Base-by-base conservation (phyloP, 2,329 filamentous ascomycete species). In the Trichoderma sp. region DNA sequence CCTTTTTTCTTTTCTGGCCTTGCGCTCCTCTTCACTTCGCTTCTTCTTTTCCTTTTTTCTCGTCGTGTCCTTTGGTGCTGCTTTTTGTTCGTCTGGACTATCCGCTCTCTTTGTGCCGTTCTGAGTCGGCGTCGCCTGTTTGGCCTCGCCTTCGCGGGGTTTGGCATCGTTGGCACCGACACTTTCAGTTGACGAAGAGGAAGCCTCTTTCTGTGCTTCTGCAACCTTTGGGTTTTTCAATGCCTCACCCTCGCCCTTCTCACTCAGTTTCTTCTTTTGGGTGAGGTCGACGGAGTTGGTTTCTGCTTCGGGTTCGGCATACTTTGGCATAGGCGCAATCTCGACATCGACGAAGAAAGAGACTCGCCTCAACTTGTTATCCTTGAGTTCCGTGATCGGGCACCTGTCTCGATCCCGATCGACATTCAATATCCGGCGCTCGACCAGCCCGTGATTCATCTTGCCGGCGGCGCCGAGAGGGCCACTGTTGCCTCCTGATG, bases 331-430 rank as follows among this genome's bases (percentile, higher is more conserved):
- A 0, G 95, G 94, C 3, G 96, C 96, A 81, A 99, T 97, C 83
- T 99, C 97, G 5, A 99, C 95, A 81, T 99, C 97, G 3, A 99
- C 97, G 79, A 94, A 98, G 81, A 99, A 99, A 0, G 96, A 94
- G 0, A 99, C 97, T 71, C 95, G 91, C 72, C 95, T 91, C 76
- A 99, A 84, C 82, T 97, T 98, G 66, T 91, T 90, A 80, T 93
- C 91, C 78, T 95, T 92, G 64, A 99, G 87, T 78, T 97, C 95
- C 5, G 90, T 87, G 35, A 98, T 91, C 29, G 91, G 89, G 82
- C 95, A 97, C 78, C 97, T 88, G 81, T 96, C 92, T 59, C 97
- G 91, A 78, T 93, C 89, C 9, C 87, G 91, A 82, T 98, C 95
- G 62, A 98, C 88, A 81, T 99, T 99, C 86, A 98, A 86, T 8